Conservation (phyloP, 169 alveolate species). For the Eimeria falciformis region DNA sequence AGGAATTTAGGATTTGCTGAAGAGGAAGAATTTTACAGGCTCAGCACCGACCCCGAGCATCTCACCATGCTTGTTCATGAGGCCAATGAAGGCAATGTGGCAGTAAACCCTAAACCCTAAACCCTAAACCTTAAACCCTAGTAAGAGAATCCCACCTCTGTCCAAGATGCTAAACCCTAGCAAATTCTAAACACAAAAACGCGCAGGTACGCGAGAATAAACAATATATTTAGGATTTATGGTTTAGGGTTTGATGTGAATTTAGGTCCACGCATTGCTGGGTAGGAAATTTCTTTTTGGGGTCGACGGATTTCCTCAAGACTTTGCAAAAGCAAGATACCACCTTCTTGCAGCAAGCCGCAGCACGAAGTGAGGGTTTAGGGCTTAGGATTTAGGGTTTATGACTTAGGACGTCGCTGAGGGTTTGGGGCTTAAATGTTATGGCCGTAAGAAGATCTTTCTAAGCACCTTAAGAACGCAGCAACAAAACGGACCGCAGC, state of each 20-base stretch:
- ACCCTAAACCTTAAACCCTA: not conserved
- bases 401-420: not conserved
- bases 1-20: not conserved
- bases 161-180: no score
- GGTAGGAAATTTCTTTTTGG: conserved; percentile 72
- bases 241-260: not conserved
- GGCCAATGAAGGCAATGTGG: conserved; percentile 25
- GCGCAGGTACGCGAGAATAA: not conserved
- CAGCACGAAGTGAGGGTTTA: conserved; percentile 52
- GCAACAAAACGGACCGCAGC: conserved; percentile 1
- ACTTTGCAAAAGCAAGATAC: conserved; percentile 76
- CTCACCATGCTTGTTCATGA: conserved; percentile 32
- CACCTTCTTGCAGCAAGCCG: conserved; percentile 75
- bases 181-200: not conserved
- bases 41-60: conserved; percentile 53
- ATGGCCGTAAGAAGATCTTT: not conserved
- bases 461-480: conserved; percentile 44
- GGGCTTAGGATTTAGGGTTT: not conserved
- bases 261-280: conserved; percentile 29
- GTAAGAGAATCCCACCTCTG: no score
- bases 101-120: conserved; percentile 28
- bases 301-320: conserved; percentile 82
- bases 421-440: not conserved
- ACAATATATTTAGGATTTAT: not conserved
- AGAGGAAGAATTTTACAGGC: not conserved